phyloP scores from a whole-genome alignment of 805 yeast genomes.

The Saccharomycopsis javanensis region DNA sequence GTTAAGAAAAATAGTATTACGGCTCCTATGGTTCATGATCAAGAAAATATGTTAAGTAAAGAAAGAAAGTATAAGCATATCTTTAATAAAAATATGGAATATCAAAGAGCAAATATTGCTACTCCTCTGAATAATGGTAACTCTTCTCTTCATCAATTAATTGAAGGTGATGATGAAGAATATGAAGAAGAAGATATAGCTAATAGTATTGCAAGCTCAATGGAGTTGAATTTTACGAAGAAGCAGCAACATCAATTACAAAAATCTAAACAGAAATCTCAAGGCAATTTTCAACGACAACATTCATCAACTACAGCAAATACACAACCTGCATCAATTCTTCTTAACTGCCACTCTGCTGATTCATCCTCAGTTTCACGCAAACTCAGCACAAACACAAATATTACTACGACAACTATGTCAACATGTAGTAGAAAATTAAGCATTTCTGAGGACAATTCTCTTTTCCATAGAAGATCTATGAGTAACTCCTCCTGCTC shows the following conservation, averaged over 20 bases:
- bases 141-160: not conserved
- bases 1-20: constrained; percentile 9
- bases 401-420: not conserved
- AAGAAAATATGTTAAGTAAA: constrained; percentile 2
- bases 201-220: not conserved
- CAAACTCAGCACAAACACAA: not conserved
- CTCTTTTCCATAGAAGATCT: not conserved
- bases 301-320: not conserved
- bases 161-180: not conserved
- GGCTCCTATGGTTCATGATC: constrained; percentile 3
- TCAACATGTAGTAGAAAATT: not conserved
- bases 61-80: constrained; percentile 11
- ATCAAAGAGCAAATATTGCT: constrained; percentile 12
- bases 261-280: not conserved
- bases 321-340: not conserved
- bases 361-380: not conserved
- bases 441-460: not conserved
- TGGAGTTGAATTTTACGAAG: not conserved
- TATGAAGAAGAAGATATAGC: not conserved
- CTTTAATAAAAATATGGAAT: constrained; percentile 11
- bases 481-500: not conserved
- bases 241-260: not conserved
- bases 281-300: not conserved
- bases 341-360: not conserved
- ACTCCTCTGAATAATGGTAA: not conserved